These are phyloP conservation scores for Zea mays DNA, from an alignment of 176 grass and related monocot species.

Conservation along the genomic window DNA sequence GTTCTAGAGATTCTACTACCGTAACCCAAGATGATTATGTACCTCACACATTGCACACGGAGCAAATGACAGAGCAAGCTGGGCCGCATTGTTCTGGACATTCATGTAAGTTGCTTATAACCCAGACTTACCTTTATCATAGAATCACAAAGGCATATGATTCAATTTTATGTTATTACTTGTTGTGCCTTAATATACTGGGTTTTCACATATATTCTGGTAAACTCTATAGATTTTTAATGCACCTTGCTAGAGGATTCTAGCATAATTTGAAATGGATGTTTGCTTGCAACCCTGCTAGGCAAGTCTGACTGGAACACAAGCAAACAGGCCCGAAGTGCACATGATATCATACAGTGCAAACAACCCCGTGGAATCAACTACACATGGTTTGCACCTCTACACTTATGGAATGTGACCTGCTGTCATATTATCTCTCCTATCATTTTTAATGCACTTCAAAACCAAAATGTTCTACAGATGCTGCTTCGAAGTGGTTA, in stretches of 20 bases:
- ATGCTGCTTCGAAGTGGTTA: too few relatives aligned
- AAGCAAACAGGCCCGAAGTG: constrained; percentile 21
- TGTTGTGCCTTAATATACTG: background rate
- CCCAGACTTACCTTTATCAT: constrained; percentile 16
- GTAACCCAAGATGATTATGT: background rate
- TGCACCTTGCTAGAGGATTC: background rate
- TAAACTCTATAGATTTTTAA: constrained; percentile 18
- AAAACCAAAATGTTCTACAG: background rate
- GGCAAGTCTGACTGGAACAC: background rate
- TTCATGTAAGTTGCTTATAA: constrained; percentile 32
- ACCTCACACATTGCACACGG: background rate
- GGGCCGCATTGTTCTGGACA: constrained; percentile 11
- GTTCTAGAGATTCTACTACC: constrained; percentile 1
- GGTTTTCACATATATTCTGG: constrained; percentile 8
- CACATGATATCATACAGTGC: constrained; percentile 2
- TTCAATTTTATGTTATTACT: constrained; percentile 8
- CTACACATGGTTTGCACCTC: constrained; percentile 38
- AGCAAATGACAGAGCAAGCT: constrained; percentile 1
- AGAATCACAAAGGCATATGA: background rate
- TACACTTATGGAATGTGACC: constrained; percentile 19
- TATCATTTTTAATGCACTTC: constrained; percentile 5
- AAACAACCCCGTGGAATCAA: constrained; percentile 26
- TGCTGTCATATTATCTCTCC: background rate
- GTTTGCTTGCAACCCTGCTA: background rate
- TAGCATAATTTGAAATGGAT: background rate